These are phyloP conservation scores for Penicillium turbatum DNA, from an alignment of 495 filamentous ascomycete genomes.

Conservation along the genomic window DNA sequence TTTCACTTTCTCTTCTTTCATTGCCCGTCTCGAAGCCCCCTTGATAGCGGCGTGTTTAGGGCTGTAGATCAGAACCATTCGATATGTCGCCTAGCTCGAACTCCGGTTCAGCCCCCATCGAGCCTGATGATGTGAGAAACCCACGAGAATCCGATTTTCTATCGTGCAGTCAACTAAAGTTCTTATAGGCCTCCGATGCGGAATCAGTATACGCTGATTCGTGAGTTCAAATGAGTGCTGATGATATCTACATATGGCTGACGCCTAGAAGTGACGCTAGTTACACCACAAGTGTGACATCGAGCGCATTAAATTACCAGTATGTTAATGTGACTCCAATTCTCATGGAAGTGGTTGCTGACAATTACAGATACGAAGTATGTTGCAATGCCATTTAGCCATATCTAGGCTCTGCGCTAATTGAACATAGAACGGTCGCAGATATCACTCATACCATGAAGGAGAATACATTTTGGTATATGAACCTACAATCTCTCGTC, in stretches of 20 bases:
- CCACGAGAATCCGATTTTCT: neutral
- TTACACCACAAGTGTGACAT: conserved; percentile 37
- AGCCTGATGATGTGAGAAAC: conserved; percentile 35
- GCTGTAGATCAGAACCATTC: neutral
- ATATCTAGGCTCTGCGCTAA: neutral
- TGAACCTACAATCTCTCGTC: neutral
- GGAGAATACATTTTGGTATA: conserved; percentile 24
- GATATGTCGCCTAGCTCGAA: conserved; percentile 11
- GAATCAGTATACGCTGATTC: conserved; percentile 32
- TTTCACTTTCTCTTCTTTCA: conserved; percentile 6
- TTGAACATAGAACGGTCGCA: conserved; percentile 22
- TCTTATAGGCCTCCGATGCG: conserved; percentile 23
- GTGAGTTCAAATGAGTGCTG: conserved; percentile 18
- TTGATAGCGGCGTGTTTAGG: neutral
- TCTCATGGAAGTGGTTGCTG: neutral
- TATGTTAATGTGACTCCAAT: conserved; percentile 22
- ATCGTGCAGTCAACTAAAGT: too few relatives aligned
- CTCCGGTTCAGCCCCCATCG: conserved; percentile 19
- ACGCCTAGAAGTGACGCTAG: conserved; percentile 24
- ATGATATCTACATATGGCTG: neutral
- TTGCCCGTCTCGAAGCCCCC: neutral
- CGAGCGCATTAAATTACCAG: conserved; percentile 41
- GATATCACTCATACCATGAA: conserved; percentile 29
- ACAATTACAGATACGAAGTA: conserved; percentile 36
- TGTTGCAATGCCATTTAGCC: neutral